phyloP scores from a whole-genome alignment of 2,329 filamentous ascomycete genomes.

The Stachybotrys elegans region DNA sequence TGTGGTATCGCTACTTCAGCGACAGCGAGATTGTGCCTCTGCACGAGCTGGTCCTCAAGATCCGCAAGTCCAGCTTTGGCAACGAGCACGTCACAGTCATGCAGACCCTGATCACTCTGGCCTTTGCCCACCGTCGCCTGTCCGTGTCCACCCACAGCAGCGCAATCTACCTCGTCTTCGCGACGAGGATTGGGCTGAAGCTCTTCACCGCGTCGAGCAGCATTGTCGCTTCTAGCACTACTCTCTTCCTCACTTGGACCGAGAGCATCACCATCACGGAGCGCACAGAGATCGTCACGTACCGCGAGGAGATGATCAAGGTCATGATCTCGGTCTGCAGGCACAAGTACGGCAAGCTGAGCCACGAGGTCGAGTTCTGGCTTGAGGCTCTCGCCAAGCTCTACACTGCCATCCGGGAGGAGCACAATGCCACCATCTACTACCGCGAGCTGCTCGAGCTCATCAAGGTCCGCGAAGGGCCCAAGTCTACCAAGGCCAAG shows the following conservation, averaged over 20 bases:
- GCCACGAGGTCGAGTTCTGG: constrained; percentile 31
- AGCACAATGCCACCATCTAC: constrained; percentile 22
- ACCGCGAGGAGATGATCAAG: constrained; percentile 31
- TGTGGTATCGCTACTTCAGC: constrained; percentile 20
- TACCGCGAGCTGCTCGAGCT: constrained; percentile 30
- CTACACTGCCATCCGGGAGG: constrained; percentile 29
- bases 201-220: constrained; percentile 25
- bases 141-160: constrained; percentile 16
- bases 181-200: constrained; percentile 22
- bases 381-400: constrained; percentile 29
- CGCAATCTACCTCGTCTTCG: constrained; percentile 30
- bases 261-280: constrained; percentile 26
- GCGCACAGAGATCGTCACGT: constrained; percentile 28
- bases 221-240: constrained; percentile 28
- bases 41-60: constrained; percentile 27
- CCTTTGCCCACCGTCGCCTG: constrained; percentile 22
- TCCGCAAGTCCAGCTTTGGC: constrained; percentile 29
- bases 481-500: constrained; percentile 22
- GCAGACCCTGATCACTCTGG: constrained; percentile 31
- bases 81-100: constrained; percentile 28
- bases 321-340: constrained; percentile 32
- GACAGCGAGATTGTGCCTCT: constrained; percentile 18
- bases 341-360: constrained; percentile 24
- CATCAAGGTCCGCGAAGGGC: constrained; percentile 23
- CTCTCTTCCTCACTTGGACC: constrained; percentile 28